phyloP scores from a whole-genome alignment of 345 rosid genomes.

The Jatropha curcas region DNA sequence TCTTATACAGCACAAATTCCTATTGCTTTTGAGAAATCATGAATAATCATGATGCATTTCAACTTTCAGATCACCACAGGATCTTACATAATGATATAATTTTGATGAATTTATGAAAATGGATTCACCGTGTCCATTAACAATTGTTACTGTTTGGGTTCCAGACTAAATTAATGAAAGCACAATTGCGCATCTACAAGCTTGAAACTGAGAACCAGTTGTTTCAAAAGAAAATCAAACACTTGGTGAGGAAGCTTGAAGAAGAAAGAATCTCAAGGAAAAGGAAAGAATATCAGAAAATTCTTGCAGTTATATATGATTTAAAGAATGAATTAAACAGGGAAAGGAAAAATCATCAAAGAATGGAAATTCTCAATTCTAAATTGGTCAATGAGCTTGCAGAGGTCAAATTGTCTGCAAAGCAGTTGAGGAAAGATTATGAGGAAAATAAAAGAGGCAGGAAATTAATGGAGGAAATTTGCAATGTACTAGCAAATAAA shows the following conservation, averaged over 20 bases:
- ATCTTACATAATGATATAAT: too few relatives aligned
- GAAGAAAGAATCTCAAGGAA: slow-evolving; percentile 14
- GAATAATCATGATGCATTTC: too few relatives aligned
- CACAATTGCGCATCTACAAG: slow-evolving; percentile 13
- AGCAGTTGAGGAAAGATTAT: slow-evolving; percentile 22
- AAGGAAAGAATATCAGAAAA: slow-evolving; percentile 18
- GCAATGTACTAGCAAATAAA: slow-evolving; percentile 16
- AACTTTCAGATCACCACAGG: too few relatives aligned
- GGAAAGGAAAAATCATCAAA: slow-evolving; percentile 13
- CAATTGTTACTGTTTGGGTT: too few relatives aligned
- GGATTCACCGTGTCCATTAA: too few relatives aligned
- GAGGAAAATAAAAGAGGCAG: slow-evolving; percentile 20
- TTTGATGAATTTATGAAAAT: too few relatives aligned
- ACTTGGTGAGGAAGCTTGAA: not conserved
- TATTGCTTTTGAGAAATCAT: too few relatives aligned
- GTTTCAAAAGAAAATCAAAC: slow-evolving; percentile 12
- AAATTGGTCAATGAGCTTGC: slow-evolving; percentile 18
- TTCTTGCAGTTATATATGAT: not conserved
- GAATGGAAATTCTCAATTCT: slow-evolving; percentile 16
- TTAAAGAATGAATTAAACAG: not conserved
- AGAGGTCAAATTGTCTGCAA: slow-evolving; percentile 13
- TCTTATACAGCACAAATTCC: too few relatives aligned
- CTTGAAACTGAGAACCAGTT: slow-evolving; percentile 9
- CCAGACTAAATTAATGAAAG: not conserved
- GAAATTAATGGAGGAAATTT: slow-evolving; percentile 32